Evolutionary conservation across 2,329 filamentous ascomycete species (phyloP), one percentile per base, ranked within the genome.

Genomic region (Trichoderma oligosporum): DNA sequence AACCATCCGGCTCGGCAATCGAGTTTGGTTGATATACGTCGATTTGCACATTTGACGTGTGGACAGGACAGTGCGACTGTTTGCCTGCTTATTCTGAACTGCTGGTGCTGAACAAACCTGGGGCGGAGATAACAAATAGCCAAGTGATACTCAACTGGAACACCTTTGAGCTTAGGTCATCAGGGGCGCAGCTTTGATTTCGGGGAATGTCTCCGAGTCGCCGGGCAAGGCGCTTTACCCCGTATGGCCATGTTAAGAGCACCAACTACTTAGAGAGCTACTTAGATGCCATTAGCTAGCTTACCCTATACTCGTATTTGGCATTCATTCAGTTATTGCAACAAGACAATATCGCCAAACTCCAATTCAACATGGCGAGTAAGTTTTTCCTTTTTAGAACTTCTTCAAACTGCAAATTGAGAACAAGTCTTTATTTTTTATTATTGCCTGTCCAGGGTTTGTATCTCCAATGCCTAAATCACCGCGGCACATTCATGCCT

Each of bases 111-210:
- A 35, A 29, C 39, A 53, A 53, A 25, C 35, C 41, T 22, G 41
- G 18, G 22, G 33, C 6, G 27, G 27, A 31, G 27, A 31, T 31
- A 11, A 31, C 6, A 6, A 31, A 11, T 11, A 31, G 27, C 35
- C 16, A 7, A n/a, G n/a, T 27, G 36, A 31, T 24, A 27, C 14
- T 41, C n/a, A 27, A 38, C 29, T 29, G 39, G 51, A 45, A 38
- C 41, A 46, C 51, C 51, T 31, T 29, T 11, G 12, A 53, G 63
- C 62, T 65, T 65, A 65, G 61, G 63, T 65, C 64, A 65, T 65
- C 64, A 62, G 57, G 59, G 63, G 61, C 57, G 51, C 53, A 56
- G 58, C 9, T 44, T 57, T 38, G 46, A 42, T 44, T 45, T 56
- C 57, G 45, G 52, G 39, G 29, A 27, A 35, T 48, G 14, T 47